Evolutionary conservation across 2,329 filamentous ascomycete genomes (phyloP).

Genomic region (Huntiella savannae): DNA sequence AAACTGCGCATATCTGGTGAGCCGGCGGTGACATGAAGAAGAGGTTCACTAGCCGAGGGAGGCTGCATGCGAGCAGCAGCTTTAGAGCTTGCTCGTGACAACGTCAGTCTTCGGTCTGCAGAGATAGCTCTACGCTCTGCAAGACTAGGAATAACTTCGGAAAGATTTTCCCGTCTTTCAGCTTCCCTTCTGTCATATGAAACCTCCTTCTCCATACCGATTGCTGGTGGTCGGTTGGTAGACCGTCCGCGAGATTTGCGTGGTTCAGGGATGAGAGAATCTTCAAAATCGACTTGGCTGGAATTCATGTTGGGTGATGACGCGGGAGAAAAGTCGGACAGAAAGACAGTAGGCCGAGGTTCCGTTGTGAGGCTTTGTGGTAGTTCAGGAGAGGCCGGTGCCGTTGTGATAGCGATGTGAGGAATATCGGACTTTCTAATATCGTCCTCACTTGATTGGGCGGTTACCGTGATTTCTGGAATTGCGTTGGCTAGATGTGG

Average conservation of each 20-base stretch:
- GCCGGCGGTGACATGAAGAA: constrained; percentile 16
- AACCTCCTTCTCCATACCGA: constrained; percentile 50
- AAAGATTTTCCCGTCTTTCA: constrained; percentile 55
- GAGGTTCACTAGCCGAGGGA: constrained; percentile 30
- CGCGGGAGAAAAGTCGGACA: neutral
- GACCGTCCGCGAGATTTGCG: neutral
- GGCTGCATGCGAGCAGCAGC: constrained; percentile 3
- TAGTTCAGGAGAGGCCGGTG: neutral
- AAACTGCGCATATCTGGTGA: neutral
- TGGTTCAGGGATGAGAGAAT: neutral
- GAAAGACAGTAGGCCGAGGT: neutral
- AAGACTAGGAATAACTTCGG: constrained; percentile 41
- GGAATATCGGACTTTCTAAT: neutral
- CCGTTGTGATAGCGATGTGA: neutral
- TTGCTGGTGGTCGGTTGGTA: neutral
- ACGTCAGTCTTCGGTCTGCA: constrained; percentile 29
- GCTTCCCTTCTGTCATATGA: constrained; percentile 73
- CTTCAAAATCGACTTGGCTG: neutral
- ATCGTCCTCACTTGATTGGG: neutral
- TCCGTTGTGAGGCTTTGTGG: neutral
- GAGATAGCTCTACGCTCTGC: constrained; percentile 56
- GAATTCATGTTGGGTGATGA: neutral
- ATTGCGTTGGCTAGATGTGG: neutral
- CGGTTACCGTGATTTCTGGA: constrained; percentile 1
- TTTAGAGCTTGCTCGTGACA: constrained; percentile 19